These are phyloP conservation scores for Pseudogymnoascus sp. DNA, from an alignment of 2,329 filamentous ascomycete genomes.

Conservation along the genomic window DNA sequence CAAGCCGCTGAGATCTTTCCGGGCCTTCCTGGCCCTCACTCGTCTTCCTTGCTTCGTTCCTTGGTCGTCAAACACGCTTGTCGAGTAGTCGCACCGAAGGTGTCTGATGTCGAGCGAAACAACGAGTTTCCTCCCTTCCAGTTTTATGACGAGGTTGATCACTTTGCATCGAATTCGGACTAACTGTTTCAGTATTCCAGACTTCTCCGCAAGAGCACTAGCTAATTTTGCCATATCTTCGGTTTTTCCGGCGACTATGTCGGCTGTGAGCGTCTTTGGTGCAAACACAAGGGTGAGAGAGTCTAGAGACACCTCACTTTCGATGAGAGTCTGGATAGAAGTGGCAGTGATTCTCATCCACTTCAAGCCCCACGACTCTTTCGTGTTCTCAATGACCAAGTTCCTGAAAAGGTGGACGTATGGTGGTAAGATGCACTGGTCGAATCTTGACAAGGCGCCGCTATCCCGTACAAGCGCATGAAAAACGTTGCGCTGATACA, in stretches of 20 bases:
- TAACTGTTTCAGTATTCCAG: slow-evolving; percentile 21
- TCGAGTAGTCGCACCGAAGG: neutral
- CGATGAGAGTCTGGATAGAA: slow-evolving; percentile 17
- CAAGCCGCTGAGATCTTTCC: slow-evolving; percentile 17
- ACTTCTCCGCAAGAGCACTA: slow-evolving; percentile 20
- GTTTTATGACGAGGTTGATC: slow-evolving; percentile 23
- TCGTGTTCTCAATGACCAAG: slow-evolving; percentile 19
- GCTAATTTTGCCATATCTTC: slow-evolving; percentile 18
- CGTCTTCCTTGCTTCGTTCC: slow-evolving; percentile 13
- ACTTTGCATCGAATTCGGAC: slow-evolving; percentile 17
- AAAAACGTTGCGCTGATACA: slow-evolving; percentile 24
- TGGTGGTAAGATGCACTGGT: slow-evolving; percentile 9
- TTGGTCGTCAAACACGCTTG: neutral
- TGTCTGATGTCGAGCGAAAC: slow-evolving; percentile 16
- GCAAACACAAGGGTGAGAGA: slow-evolving; percentile 20
- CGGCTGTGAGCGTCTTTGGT: slow-evolving; percentile 16
- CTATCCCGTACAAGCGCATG: slow-evolving; percentile 18
- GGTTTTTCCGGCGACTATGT: slow-evolving; percentile 15
- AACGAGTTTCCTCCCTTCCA: slow-evolving; percentile 11
- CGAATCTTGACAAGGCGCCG: neutral
- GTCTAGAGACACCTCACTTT: slow-evolving; percentile 15
- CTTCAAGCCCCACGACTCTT: slow-evolving; percentile 15
- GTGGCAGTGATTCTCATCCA: slow-evolving; percentile 18
- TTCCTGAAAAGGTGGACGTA: slow-evolving; percentile 18
- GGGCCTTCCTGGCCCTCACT: neutral